Evolutionary conservation across 257 asterid species (phyloP).

Genomic region (Agastache rugosa): DNA sequence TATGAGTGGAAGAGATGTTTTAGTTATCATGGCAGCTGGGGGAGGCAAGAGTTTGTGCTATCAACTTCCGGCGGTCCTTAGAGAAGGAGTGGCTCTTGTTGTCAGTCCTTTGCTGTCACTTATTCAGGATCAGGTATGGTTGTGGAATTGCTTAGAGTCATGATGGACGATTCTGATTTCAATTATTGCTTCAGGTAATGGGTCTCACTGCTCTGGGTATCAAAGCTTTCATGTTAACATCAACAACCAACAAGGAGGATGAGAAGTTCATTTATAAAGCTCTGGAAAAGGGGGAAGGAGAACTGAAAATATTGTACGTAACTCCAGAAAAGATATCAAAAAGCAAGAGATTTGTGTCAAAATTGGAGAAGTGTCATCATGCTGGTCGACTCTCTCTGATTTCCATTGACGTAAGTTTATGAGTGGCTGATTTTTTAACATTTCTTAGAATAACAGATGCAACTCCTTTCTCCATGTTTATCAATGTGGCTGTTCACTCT

Average conservation of each 20-base stretch:
- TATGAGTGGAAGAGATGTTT: constrained; percentile 87
- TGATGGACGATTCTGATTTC: constrained; percentile 33
- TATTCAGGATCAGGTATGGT: constrained; percentile 90
- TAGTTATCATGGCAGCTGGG: constrained; percentile 99
- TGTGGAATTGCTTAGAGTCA: constrained; percentile 14
- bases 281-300: constrained; percentile 90
- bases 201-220: constrained; percentile 91
- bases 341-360: constrained; percentile 97
- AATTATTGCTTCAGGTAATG: constrained; percentile 71
- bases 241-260: constrained; percentile 78
- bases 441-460: background rate
- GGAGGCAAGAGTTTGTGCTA: constrained; percentile 99
- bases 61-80: constrained; percentile 94
- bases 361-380: constrained; percentile 93
- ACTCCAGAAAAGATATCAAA: constrained; percentile 98
- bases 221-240: constrained; percentile 84
- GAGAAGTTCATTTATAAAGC: constrained; percentile 92
- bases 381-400: constrained; percentile 92
- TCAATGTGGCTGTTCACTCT: background rate
- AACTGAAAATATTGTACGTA: constrained; percentile 82
- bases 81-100: constrained; percentile 82
- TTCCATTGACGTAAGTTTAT: constrained; percentile 81
- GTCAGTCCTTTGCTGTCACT: constrained; percentile 97
- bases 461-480: constrained; percentile 2
- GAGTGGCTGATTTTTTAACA: constrained; percentile 27